These are phyloP conservation scores for Aureobasidium sp. DNA, from an alignment of 2,329 filamentous ascomycete species.

Conservation along the genomic window DNA sequence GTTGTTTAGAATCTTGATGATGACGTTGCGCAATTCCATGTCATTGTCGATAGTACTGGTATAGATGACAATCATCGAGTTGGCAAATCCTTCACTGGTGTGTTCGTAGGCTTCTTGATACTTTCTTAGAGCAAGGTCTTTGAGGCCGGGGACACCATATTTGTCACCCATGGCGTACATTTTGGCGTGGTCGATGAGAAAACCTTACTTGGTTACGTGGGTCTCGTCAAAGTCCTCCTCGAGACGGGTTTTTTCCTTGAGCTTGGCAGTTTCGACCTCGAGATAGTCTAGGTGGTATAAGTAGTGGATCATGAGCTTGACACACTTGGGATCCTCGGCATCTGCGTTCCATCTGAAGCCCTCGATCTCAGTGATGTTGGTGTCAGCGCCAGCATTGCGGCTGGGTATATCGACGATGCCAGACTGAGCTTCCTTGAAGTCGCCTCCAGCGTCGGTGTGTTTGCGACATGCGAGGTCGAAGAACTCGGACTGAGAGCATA, in stretches of 20 bases:
- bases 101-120: conserved; percentile 20
- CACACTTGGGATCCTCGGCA: conserved; percentile 20
- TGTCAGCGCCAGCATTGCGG: neutral
- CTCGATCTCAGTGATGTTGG: neutral
- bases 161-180: too few relatives aligned
- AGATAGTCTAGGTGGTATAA: conserved; percentile 20
- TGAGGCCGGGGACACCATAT: too few relatives aligned
- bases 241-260: neutral
- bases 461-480: conserved; percentile 18
- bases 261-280: neutral
- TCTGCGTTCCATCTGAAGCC: conserved; percentile 7
- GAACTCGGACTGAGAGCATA: conserved; percentile 21
- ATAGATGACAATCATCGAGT: conserved; percentile 24
- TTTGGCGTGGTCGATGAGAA: too few relatives aligned
- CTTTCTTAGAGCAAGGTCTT: too few relatives aligned
- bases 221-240: too few relatives aligned
- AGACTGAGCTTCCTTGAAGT: conserved; percentile 8
- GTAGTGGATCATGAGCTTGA: conserved; percentile 23
- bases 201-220: too few relatives aligned
- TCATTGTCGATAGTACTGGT: conserved; percentile 22
- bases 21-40: conserved; percentile 26
- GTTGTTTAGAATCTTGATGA: conserved; percentile 18
- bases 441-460: neutral
- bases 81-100: conserved; percentile 24
- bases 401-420: neutral